Conservation (phyloP, 2,329 filamentous ascomycete genomes). For the Pseudopithomyces maydicus region DNA sequence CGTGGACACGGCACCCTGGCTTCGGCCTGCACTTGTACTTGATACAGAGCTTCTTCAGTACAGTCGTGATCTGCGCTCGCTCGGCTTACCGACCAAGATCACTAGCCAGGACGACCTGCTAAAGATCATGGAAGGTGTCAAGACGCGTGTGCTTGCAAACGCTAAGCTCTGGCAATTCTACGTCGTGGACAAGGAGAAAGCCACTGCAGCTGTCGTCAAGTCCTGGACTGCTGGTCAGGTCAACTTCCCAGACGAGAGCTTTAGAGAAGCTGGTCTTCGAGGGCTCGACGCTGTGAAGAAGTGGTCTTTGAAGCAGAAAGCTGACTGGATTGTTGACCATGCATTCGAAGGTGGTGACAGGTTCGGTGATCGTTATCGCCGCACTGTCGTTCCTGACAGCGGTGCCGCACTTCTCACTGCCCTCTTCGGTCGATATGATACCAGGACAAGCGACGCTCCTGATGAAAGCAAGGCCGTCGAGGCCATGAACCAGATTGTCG, state of each 20-base stretch:
- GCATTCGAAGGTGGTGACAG: conserved; percentile 73
- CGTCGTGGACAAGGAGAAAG: conserved; percentile 75
- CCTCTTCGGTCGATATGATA: conserved; percentile 72
- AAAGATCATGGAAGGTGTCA: conserved; percentile 82
- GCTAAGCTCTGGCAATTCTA: conserved; percentile 95
- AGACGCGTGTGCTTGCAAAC: conserved; percentile 75
- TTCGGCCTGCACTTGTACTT: conserved; percentile 72
- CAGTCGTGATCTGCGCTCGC: conserved; percentile 63
- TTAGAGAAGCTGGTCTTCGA: conserved; percentile 53
- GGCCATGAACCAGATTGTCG: conserved; percentile 67
- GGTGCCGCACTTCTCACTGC: conserved; percentile 71
- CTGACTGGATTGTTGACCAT: conserved; percentile 68
- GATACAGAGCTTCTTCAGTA: conserved; percentile 73
- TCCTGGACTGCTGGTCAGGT: conserved; percentile 71
- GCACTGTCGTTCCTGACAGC: conserved; percentile 70
- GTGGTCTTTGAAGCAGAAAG: conserved; percentile 64
- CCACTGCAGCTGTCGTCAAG: conserved; percentile 70
- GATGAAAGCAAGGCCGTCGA: conserved; percentile 58
- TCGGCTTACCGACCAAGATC: conserved; percentile 78
- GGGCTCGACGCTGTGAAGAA: conserved; percentile 59
- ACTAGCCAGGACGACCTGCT: conserved; percentile 73
- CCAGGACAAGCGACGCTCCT: conserved; percentile 53
- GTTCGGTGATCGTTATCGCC: conserved; percentile 79
- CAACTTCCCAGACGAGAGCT: conserved; percentile 59
- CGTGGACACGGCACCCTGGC: conserved; percentile 80